A percentile compares a stretch with the other conserved stretches of the same genome.
These are phyloP conservation scores for Wickerhamomyces chaumierensis DNA, from an alignment of 805 yeast species.

Conservation along the genomic window DNA sequence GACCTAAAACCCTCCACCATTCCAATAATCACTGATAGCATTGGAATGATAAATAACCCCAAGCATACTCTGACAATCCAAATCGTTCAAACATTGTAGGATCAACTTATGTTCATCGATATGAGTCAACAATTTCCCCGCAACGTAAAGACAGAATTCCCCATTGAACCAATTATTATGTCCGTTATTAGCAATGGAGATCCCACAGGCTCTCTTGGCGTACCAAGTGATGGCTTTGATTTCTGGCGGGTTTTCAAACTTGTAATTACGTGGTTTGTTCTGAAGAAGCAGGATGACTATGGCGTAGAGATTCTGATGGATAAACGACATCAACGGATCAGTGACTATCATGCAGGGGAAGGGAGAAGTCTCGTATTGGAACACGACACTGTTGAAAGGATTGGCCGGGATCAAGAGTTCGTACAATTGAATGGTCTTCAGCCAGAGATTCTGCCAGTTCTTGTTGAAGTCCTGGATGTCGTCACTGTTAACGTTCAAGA, in stretches of 20 bases:
- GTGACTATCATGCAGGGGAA: neutral
- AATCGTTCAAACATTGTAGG: slow-evolving; percentile 18
- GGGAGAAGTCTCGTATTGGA: neutral
- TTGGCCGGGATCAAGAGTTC: neutral
- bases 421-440: neutral
- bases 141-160: slow-evolving; percentile 14
- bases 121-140: slow-evolving; percentile 15
- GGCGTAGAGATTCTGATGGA: neutral
- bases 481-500: neutral
- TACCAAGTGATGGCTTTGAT: slow-evolving; percentile 16
- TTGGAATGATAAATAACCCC: neutral
- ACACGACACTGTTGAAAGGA: neutral
- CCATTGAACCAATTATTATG: slow-evolving; percentile 17
- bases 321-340: neutral
- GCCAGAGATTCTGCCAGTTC: neutral
- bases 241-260: slow-evolving; percentile 13
- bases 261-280: slow-evolving; percentile 27
- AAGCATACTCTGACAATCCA: slow-evolving; percentile 9
- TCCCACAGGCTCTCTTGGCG: slow-evolving; percentile 15
- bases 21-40: neutral
- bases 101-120: slow-evolving; percentile 19
- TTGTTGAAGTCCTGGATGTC: neutral
- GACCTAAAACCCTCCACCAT: neutral
- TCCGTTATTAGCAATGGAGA: slow-evolving; percentile 13
- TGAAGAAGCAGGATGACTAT: slow-evolving; percentile 23